A percentile compares a stretch with the other conserved stretches of the same genome.
phyloP scores from a whole-genome alignment of 257 asterid species.

The Mentha longifolia region DNA sequence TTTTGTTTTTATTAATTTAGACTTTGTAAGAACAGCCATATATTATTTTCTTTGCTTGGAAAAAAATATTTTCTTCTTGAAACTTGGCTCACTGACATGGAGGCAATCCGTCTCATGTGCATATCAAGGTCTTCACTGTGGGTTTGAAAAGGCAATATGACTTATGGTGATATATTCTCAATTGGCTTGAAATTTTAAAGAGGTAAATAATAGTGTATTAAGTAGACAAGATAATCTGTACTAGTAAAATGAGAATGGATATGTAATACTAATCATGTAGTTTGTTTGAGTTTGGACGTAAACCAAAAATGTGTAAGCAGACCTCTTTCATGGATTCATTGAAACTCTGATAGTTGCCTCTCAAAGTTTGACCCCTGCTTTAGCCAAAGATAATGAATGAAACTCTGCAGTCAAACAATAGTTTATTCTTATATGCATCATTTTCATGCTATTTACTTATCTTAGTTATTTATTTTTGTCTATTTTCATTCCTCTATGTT shows the following conservation, averaged over 20 bases:
- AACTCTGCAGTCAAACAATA: conserved; percentile 9
- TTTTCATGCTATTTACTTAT: conserved; percentile 16
- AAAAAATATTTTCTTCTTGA: conserved; percentile 21
- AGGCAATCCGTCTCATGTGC: conserved; percentile 18
- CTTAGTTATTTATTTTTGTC: conserved; percentile 2
- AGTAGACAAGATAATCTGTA: neutral
- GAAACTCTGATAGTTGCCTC: conserved; percentile 21
- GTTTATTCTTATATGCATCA: neutral
- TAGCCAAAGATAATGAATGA: neutral
- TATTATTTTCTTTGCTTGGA: neutral
- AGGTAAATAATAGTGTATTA: neutral
- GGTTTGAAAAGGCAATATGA: conserved; percentile 1
- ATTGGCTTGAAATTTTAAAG: conserved; percentile 8
- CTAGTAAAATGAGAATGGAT: conserved; percentile 12
- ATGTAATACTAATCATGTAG: conserved; percentile 20
- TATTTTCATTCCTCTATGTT: conserved; percentile 16
- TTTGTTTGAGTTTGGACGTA: conserved; percentile 11
- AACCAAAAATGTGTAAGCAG: conserved; percentile 1
- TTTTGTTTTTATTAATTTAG: conserved; percentile 11
- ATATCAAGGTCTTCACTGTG: conserved; percentile 3
- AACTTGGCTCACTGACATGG: conserved; percentile 26
- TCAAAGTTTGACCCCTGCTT: neutral
- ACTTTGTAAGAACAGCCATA: conserved; percentile 1
- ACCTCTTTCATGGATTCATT: conserved; percentile 19
- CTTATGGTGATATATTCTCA: conserved; percentile 21